Evolutionary conservation across 2,329 filamentous ascomycete genomes (phyloP).

Genomic region (Helminthosporium solani): DNA sequence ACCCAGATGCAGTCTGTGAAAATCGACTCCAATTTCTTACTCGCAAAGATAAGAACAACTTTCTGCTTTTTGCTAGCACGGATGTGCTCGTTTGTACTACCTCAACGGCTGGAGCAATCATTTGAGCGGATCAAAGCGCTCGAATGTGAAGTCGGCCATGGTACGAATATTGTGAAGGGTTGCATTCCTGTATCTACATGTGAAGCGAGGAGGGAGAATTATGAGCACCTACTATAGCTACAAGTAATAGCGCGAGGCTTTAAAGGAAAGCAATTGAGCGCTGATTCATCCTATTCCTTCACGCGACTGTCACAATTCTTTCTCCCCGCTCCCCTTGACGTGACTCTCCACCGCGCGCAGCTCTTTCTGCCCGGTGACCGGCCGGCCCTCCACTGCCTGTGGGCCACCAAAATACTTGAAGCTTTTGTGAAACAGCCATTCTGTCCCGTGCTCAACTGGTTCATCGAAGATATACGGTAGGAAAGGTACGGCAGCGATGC

Average conservation of each 20-base stretch:
- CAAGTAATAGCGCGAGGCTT: too few relatives aligned
- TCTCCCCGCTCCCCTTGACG: conserved; percentile 31
- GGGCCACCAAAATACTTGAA: conserved; percentile 72
- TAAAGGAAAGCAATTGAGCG: too few relatives aligned
- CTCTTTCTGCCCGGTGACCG: conserved; percentile 42
- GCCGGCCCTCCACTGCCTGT: conserved; percentile 52
- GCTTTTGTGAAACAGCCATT: conserved; percentile 83
- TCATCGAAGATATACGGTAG: conserved; percentile 84
- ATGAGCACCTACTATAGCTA: neutral
- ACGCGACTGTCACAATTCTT: conserved; percentile 37
- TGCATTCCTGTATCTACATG: neutral
- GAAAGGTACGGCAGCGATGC: conserved; percentile 70
- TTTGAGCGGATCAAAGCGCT: too few relatives aligned
- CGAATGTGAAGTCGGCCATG: too few relatives aligned
- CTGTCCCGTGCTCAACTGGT: conserved; percentile 87
- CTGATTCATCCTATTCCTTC: too few relatives aligned
- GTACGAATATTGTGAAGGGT: neutral
- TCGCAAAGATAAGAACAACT: too few relatives aligned
- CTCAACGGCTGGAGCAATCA: too few relatives aligned
- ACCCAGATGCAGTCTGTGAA: too few relatives aligned
- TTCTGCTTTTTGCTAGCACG: too few relatives aligned
- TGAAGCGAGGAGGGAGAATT: neutral
- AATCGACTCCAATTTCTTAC: too few relatives aligned
- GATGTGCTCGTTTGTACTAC: too few relatives aligned
- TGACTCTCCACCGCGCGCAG: conserved; percentile 38